Evolutionary conservation across 2,329 filamentous ascomycete genomes (phyloP).

Genomic region (Tolypocladium capitatum): DNA sequence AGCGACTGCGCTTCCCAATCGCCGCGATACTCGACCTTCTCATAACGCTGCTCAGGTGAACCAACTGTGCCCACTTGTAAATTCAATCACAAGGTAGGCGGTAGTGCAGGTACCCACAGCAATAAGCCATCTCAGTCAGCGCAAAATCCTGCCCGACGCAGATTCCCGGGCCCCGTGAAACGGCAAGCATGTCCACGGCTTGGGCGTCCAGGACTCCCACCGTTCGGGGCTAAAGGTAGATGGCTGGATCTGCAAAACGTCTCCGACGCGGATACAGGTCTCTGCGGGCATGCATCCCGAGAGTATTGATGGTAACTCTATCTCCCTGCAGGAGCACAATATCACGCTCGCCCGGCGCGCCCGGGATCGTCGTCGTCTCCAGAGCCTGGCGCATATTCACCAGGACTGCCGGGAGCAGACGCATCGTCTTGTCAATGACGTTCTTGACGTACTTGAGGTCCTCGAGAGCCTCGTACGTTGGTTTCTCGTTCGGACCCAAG

Average conservation of each 20-base stretch:
- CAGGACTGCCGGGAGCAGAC: slow-evolving; percentile 66
- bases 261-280: slow-evolving; percentile 45
- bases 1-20: slow-evolving; percentile 29
- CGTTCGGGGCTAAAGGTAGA: slow-evolving; percentile 54
- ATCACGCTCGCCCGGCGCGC: slow-evolving; percentile 41
- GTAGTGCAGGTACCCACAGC: slow-evolving; percentile 3
- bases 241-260: slow-evolving; percentile 30
- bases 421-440: slow-evolving; percentile 63
- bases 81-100: neutral
- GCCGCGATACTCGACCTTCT: slow-evolving; percentile 34
- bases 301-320: slow-evolving; percentile 50
- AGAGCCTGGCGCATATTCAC: slow-evolving; percentile 35
- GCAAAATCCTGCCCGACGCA: slow-evolving; percentile 75
- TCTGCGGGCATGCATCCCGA: slow-evolving; percentile 58
- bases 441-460: slow-evolving; percentile 70
- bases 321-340: slow-evolving; percentile 51
- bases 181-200: slow-evolving; percentile 58
- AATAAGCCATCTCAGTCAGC: slow-evolving; percentile 50
- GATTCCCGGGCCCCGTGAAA: slow-evolving; percentile 62
- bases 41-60: slow-evolving; percentile 44
- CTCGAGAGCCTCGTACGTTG: slow-evolving; percentile 72
- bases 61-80: slow-evolving; percentile 16
- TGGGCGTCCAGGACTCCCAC: slow-evolving; percentile 50
- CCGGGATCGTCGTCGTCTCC: slow-evolving; percentile 10
- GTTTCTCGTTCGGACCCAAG: slow-evolving; percentile 48